Conservation (phyloP, 2,329 filamentous ascomycete species). For the Penicillium capsulatum region DNA sequence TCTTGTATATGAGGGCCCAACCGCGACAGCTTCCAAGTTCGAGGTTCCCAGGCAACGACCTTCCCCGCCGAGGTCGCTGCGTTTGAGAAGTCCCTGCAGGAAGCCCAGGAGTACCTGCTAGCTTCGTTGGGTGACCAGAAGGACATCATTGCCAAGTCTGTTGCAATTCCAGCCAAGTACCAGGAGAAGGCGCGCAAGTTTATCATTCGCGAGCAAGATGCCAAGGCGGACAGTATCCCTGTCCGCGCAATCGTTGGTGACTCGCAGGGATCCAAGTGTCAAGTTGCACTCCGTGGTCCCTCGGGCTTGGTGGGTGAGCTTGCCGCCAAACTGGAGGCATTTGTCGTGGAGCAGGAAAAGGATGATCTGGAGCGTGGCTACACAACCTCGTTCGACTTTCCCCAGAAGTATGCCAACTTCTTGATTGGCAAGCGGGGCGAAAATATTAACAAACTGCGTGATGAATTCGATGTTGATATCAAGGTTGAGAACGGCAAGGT, state of each 20-base stretch:
- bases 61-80: slow-evolving; percentile 51
- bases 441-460: slow-evolving; percentile 65
- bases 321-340: slow-evolving; percentile 67
- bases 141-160: slow-evolving; percentile 51
- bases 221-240: slow-evolving; percentile 51
- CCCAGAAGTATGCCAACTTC: slow-evolving; percentile 89
- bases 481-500: slow-evolving; percentile 93
- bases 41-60: slow-evolving; percentile 55
- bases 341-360: slow-evolving; percentile 81
- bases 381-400: slow-evolving; percentile 83
- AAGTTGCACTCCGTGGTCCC: slow-evolving; percentile 73
- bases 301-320: slow-evolving; percentile 67
- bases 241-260: slow-evolving; percentile 53
- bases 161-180: slow-evolving; percentile 57
- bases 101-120: slow-evolving; percentile 56
- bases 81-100: slow-evolving; percentile 55
- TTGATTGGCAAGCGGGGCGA: slow-evolving; percentile 64
- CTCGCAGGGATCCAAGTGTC: slow-evolving; percentile 32
- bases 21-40: slow-evolving; percentile 45
- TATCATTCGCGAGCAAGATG: slow-evolving; percentile 54
- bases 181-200: slow-evolving; percentile 61
- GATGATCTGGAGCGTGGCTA: slow-evolving; percentile 93
- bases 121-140: slow-evolving; percentile 52
- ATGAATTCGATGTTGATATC: slow-evolving; percentile 70
- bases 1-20: slow-evolving; percentile 49